phyloP scores from a whole-genome alignment of 2,329 filamentous ascomycete genomes.

The Nigrospora osmanthi region DNA sequence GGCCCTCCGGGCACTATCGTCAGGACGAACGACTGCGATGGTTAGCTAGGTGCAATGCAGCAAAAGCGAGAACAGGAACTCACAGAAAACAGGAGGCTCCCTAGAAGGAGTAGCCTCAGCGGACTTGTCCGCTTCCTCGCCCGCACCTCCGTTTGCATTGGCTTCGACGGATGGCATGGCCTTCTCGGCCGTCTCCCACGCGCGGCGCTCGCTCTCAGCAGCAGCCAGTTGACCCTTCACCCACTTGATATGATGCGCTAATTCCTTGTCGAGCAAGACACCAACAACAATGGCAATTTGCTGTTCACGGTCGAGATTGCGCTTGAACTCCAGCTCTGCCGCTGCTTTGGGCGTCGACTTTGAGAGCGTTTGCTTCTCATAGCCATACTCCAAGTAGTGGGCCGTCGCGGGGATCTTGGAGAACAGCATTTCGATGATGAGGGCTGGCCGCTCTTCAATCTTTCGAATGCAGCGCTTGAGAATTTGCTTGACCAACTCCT shows the following conservation, averaged over 20 bases:
- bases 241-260: slow-evolving; percentile 73
- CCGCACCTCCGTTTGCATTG: not conserved
- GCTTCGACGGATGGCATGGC: slow-evolving; percentile 27
- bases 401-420: slow-evolving; percentile 80
- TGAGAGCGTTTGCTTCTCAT: slow-evolving; percentile 67
- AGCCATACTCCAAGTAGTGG: slow-evolving; percentile 84
- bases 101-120: slow-evolving; percentile 20
- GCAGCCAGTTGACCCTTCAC: slow-evolving; percentile 62
- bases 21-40: slow-evolving; percentile 48
- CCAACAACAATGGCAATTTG: slow-evolving; percentile 76
- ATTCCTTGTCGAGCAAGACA: slow-evolving; percentile 71
- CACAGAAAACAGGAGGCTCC: slow-evolving; percentile 45
- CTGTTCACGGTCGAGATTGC: slow-evolving; percentile 57
- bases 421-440: slow-evolving; percentile 89
- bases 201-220: slow-evolving; percentile 64
- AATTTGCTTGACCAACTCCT: slow-evolving; percentile 79
- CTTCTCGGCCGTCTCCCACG: slow-evolving; percentile 68
- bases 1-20: slow-evolving; percentile 56
- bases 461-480: slow-evolving; percentile 77
- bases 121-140: not conserved
- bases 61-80: slow-evolving; percentile 17
- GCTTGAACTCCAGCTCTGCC: slow-evolving; percentile 76
- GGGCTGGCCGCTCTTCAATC: slow-evolving; percentile 74
- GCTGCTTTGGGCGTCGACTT: slow-evolving; percentile 58
- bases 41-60: slow-evolving; percentile 9